Conservation (phyloP, 1,284 basidiomycete genomes). For the Naganishia cerealis region DNA sequence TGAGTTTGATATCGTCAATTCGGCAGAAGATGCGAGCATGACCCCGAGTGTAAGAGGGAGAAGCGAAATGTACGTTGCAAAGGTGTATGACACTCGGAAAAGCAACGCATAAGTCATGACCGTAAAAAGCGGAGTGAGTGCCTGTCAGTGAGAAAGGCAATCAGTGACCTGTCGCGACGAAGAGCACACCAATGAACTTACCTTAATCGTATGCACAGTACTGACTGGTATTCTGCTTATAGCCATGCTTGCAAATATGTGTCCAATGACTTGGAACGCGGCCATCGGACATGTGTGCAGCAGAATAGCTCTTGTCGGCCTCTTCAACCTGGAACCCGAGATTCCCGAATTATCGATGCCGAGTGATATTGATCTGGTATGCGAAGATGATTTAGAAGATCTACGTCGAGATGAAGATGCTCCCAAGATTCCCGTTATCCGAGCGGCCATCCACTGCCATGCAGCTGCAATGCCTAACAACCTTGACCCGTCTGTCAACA, state of each 20-base stretch:
- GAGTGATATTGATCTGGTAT: conserved; percentile 28
- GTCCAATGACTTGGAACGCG: conserved; percentile 86
- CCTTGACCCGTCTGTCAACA: conserved; percentile 47
- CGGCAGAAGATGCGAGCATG: conserved; percentile 94
- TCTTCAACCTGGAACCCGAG: conserved; percentile 63
- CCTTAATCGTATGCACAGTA: conserved; percentile 99
- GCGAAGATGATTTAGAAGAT: conserved; percentile 5
- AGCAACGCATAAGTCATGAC: conserved; percentile 89
- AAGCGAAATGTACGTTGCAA: conserved; percentile 89
- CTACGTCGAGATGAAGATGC: conserved; percentile 37
- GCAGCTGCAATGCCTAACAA: conserved; percentile 18
- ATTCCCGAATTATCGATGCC: conserved; percentile 18
- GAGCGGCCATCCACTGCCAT: conserved; percentile 25
- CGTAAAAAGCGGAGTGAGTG: conserved; percentile 93
- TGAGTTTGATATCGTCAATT: conserved; percentile 78
- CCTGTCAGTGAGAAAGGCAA: conserved; percentile 59
- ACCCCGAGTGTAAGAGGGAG: conserved; percentile 91
- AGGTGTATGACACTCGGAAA: conserved; percentile 88
- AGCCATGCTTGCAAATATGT: conserved; percentile 94
- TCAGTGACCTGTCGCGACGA: not conserved
- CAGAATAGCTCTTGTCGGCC: conserved; percentile 72
- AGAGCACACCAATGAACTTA: conserved; percentile 52
- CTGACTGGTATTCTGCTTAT: conserved; percentile 94
- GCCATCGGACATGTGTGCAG: conserved; percentile 85
- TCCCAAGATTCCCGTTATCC: conserved; percentile 70